Conservation (phyloP, 1,284 basidiomycete species). For the Ustanciosporium gigantosporum region DNA sequence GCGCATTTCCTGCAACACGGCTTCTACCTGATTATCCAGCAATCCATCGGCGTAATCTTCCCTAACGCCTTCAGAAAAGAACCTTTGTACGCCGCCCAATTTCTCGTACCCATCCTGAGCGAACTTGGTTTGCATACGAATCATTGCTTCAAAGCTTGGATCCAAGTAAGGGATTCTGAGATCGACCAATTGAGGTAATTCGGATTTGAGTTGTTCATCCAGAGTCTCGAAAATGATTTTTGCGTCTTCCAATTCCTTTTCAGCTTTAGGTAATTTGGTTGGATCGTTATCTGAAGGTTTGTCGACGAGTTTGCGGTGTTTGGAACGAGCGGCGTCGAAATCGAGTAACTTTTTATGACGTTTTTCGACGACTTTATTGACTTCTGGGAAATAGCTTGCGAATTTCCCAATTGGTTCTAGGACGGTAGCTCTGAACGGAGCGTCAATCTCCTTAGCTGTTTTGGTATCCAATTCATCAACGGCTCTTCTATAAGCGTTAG, state of each 20-base stretch:
- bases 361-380: slow-evolving; percentile 92
- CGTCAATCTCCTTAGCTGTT: slow-evolving; percentile 84
- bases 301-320: slow-evolving; percentile 76
- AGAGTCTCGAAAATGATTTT: slow-evolving; percentile 90
- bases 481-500: slow-evolving; percentile 91
- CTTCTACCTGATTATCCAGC: slow-evolving; percentile 92
- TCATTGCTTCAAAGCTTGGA: slow-evolving; percentile 97
- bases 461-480: slow-evolving; percentile 90
- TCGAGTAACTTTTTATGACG: slow-evolving; percentile 97
- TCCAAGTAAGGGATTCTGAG: slow-evolving; percentile 96
- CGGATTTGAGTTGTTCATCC: slow-evolving; percentile 86
- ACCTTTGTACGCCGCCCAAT: slow-evolving; percentile 92
- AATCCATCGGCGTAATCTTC: slow-evolving; percentile 92
- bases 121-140: slow-evolving; percentile 91
- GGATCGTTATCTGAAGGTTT: slow-evolving; percentile 95
- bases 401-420: slow-evolving; percentile 92
- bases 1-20: slow-evolving; percentile 91
- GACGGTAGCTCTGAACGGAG: slow-evolving; percentile 89
- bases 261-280: slow-evolving; percentile 85
- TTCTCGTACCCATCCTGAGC: slow-evolving; percentile 98
- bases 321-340: slow-evolving; percentile 86
- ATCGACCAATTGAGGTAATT: slow-evolving; percentile 89
- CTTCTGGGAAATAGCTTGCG: slow-evolving; percentile 88
- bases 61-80: slow-evolving; percentile 57
- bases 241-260: slow-evolving; percentile 91